Base-by-base conservation (phyloP, 2,329 filamentous ascomycete genomes). In the Fusarium odoratissimum region DNA sequence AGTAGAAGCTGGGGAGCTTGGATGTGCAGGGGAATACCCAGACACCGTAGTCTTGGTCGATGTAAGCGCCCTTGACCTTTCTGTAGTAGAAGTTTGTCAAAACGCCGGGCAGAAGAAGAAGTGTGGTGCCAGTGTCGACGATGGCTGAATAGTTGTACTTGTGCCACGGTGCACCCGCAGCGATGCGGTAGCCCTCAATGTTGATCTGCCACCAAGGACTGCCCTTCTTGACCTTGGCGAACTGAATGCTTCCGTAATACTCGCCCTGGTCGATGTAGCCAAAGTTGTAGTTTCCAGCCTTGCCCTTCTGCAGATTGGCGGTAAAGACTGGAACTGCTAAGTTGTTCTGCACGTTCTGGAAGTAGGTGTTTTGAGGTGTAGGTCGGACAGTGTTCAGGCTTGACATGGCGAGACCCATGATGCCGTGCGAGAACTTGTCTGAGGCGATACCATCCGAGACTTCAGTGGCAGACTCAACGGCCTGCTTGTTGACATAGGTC, bases 71-170 rank as follows among this genome's bases (percentile, higher is more conserved):
- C 12, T 76, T 60, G 67, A 93, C 86, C 68, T 88, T 78, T 41
- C 79, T 78, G 83, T 92, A 93, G 85, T 92, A 93, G 45, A 83
- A 85, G 1, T 80, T 74, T 71, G 89, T 86, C 66, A 91, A 83
- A 37, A 78, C 73, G 61, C 85, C 78, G 31, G 89, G 88, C 23
- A 91, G 80, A 71, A 92, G 85, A 61, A 92, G 81, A 35, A 93
- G 88, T 2, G 91, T 91, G 62, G 91, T 93, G 60, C 91, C 92
- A 5, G 91, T 93, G 82, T 93, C 91, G 76, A 90, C 89, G 79
- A 93, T 92, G 73, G 85, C 87, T 1, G 83, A 83, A 30, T 84
- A 84, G 10, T 88, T 67, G 23, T 76, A 57, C 9, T 64, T 48
- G 16, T 65, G 52, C 60, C 73, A 79, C 0, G 48, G 35, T 7